Evolutionary conservation across 768 basidiomycete genomes (phyloP).

Genomic region (Tricholomella constricta): DNA sequence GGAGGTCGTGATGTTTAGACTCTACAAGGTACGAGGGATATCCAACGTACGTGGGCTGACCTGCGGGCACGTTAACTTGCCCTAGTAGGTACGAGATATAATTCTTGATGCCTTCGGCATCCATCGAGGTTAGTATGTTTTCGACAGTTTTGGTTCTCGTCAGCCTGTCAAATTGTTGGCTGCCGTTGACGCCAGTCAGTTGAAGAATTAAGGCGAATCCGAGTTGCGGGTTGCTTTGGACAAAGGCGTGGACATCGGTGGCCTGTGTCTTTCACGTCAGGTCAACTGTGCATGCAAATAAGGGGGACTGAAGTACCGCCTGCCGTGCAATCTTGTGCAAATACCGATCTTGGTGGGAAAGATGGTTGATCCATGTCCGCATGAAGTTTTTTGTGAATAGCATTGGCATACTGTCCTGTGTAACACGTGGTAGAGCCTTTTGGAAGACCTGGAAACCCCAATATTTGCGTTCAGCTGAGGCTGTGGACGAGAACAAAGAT

Average conservation of each 20-base stretch:
- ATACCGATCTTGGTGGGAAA: constrained; percentile 85
- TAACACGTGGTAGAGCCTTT: constrained; percentile 70
- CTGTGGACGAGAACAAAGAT: constrained; percentile 79
- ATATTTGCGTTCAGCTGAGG: constrained; percentile 87
- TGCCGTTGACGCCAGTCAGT: constrained; percentile 81
- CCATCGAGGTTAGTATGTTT: constrained; percentile 74
- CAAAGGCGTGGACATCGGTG: constrained; percentile 71
- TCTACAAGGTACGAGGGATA: background rate
- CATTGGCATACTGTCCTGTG: constrained; percentile 70
- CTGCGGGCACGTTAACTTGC: constrained; percentile 55
- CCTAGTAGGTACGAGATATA: constrained; percentile 75
- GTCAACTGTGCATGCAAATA: background rate
- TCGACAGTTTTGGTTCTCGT: constrained; percentile 94
- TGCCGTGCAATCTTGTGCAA: constrained; percentile 87
- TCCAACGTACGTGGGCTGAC: constrained; percentile 40
- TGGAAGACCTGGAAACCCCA: constrained; percentile 96
- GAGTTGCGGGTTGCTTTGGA: constrained; percentile 72
- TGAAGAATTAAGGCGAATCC: constrained; percentile 87
- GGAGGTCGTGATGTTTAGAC: constrained; percentile 3
- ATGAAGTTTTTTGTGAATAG: constrained; percentile 95
- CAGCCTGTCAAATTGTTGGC: constrained; percentile 86
- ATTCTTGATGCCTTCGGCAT: constrained; percentile 67
- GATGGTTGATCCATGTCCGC: constrained; percentile 95
- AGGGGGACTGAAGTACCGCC: constrained; percentile 49
- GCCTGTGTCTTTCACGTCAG: constrained; percentile 46